phyloP scores from a whole-genome alignment of 1,284 basidiomycete genomes.

The Apiotrichum sp. region DNA sequence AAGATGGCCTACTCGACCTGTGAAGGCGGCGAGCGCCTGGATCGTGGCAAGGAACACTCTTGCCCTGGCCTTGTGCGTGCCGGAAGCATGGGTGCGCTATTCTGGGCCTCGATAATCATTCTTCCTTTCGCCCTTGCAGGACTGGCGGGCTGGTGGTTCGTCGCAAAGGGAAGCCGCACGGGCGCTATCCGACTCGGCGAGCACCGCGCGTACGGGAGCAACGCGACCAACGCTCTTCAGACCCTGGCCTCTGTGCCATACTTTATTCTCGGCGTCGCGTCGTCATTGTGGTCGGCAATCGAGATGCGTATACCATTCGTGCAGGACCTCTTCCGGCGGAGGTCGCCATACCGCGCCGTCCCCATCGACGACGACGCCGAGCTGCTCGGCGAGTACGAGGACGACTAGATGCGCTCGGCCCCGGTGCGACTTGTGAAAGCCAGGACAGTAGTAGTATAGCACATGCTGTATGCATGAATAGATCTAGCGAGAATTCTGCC shows the following conservation, averaged over 20 bases:
- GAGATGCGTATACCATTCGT: constrained; percentile 50
- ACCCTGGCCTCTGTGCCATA: constrained; percentile 78
- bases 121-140: constrained; percentile 68
- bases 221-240: constrained; percentile 54
- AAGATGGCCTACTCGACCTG: constrained; percentile 82
- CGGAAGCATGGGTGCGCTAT: constrained; percentile 60
- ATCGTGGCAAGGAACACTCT: constrained; percentile 62
- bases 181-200: constrained; percentile 62
- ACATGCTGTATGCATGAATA: constrained; percentile 1
- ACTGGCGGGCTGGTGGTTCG: constrained; percentile 71
- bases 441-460: not conserved
- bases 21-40: constrained; percentile 64
- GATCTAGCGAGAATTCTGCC: not conserved
- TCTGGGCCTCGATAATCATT: constrained; percentile 70
- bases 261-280: constrained; percentile 70
- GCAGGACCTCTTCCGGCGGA: constrained; percentile 44
- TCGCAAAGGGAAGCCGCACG: constrained; percentile 58
- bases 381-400: constrained; percentile 34
- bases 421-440: too few relatives aligned
- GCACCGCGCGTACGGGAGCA: constrained; percentile 46
- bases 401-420: constrained; percentile 3
- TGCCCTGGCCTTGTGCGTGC: constrained; percentile 64
- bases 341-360: constrained; percentile 70
- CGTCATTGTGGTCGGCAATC: constrained; percentile 57
- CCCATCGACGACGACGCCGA: constrained; percentile 76